Evolutionary conservation across 371 early-diverging fungal species (phyloP), one percentile per base, ranked within the genome.

Genomic region (Mucor irregularis): DNA sequence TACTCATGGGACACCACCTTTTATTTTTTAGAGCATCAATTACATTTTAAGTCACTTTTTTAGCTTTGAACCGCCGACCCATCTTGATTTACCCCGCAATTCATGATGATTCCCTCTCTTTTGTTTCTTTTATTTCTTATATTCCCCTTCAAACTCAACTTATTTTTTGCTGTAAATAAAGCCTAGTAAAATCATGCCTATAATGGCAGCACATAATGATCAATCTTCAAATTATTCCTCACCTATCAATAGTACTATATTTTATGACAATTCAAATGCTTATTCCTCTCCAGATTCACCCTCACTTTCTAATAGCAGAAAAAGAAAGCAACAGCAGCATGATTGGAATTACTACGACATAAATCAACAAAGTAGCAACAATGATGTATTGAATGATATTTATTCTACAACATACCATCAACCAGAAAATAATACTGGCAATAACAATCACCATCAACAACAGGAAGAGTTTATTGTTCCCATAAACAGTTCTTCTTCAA

Each of bases 11-110:
- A 49, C 26, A 38, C 26, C 28, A 35, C n/a, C n/a, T n/a, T n/a
- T n/a, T n/a, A n/a, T n/a, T n/a, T n/a, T n/a, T n/a, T n/a, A n/a
- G n/a, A n/a, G n/a, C n/a, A n/a, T n/a, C n/a, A 37, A 34, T 16
- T 37, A 35, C 35, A 28, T 49, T 37, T 38, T 37, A 37, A 37
- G 49, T 13, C 24, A 39, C 39, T 39, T 19, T 10, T 21, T 39
- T 24, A 11, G 10, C 14, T 25, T 49, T 30, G 30, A 47, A 47
- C 22, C 13, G 30, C 47, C 48, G 39, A 46, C 37, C 17, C 47
- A 38, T 38, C 34, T 43, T 55, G 56, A 55, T 56, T 56, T 56
- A 56, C 56, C 56, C 56, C 56, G 56, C 56, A 40, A 37, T 42
- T 42, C 17, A 7, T 7, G 10, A 19, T 24, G 21, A 10, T 42